Evolutionary conservation across 345 rosid species (phyloP), one percentile per base, ranked within the genome.

Genomic region (Populus davidiana): DNA sequence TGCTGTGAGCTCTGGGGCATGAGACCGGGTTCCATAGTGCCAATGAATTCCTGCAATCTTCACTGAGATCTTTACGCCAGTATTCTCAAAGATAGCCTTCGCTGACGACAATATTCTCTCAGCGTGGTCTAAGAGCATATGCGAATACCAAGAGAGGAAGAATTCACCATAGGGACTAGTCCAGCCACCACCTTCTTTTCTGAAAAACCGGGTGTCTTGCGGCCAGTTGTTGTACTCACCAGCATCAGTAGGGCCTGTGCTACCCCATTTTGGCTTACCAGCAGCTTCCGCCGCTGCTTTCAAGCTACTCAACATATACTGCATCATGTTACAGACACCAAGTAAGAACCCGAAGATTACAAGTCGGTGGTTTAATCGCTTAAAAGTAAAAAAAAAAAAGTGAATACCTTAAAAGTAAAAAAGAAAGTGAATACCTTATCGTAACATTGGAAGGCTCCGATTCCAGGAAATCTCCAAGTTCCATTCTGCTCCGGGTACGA

Each of bases 201-300:
- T 82, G 84, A 96, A 96, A 77, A 96, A 93, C 36, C 79, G 87
- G 14, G 99, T 86, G 81, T 96, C 99, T 82, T 96, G 96, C 1
- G 99, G 99, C 99, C 98, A 96, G 77, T 88, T 93, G 78, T 91
- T 93, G 89, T 96, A 96, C 5, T 88, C 83, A 38, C 99, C 99
- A 31, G 99, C 98, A 88, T 96, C 98, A 8, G 94, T 93, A 29
- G 98, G 99, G 54, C 99, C 99, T 2, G 94, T 89, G 84, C 87
- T 78, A 39, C 98, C 99, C 96, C 99, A 96, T 77, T 92, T 91
- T n/a, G 94, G 93, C 85, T 91, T 92, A 25, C 94, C 97, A 75
- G 88, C 86, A 61, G 93, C 86, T 80, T 96, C 97, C 27, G 99
- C 98, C 43, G 94, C 92, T 76, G 97, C 97, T 84, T 91, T 87